phyloP scores from a whole-genome alignment of 352 stramenopile species.

The Sclerospora graminicola region DNA sequence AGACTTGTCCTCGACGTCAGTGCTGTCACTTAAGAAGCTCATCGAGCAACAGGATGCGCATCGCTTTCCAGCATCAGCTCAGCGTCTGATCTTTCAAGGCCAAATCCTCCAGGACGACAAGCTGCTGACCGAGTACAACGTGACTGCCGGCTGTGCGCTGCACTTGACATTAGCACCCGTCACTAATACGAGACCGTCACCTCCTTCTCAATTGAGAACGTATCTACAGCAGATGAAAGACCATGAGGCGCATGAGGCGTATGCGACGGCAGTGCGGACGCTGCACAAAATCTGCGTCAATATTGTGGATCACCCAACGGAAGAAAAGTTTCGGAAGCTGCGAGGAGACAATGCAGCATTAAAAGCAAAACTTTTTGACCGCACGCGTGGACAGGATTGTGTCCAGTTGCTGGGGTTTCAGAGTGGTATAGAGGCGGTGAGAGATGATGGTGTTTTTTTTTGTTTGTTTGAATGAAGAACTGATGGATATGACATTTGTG shows the following conservation, averaged over 20 bases:
- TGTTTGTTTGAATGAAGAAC: too few species aligned
- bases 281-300: slow-evolving; percentile 80
- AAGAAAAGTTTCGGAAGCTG: slow-evolving; percentile 76
- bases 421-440: slow-evolving; percentile 51
- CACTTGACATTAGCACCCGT: slow-evolving; percentile 53
- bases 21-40: slow-evolving; percentile 52
- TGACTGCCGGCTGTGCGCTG: slow-evolving; percentile 48
- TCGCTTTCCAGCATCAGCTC: slow-evolving; percentile 51
- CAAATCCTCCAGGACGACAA: slow-evolving; percentile 77
- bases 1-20: slow-evolving; percentile 32
- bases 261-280: slow-evolving; percentile 42
- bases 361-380: slow-evolving; percentile 50
- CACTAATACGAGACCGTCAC: slow-evolving; percentile 7
- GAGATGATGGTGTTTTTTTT: not conserved
- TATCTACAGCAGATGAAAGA: slow-evolving; percentile 50
- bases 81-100: slow-evolving; percentile 82
- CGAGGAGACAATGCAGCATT: slow-evolving; percentile 58
- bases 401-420: slow-evolving; percentile 62
- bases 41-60: slow-evolving; percentile 43
- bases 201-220: slow-evolving; percentile 24
- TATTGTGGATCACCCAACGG: slow-evolving; percentile 53
- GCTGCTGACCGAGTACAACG: slow-evolving; percentile 50
- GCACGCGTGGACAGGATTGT: slow-evolving; percentile 41
- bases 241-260: slow-evolving; percentile 27
- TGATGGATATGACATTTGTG: not conserved